Percentiles rank a stretch among this genome's conserved stretches.
phyloP scores from a whole-genome alignment of 805 yeast genomes.

The Danielozyma ontarioensis region DNA sequence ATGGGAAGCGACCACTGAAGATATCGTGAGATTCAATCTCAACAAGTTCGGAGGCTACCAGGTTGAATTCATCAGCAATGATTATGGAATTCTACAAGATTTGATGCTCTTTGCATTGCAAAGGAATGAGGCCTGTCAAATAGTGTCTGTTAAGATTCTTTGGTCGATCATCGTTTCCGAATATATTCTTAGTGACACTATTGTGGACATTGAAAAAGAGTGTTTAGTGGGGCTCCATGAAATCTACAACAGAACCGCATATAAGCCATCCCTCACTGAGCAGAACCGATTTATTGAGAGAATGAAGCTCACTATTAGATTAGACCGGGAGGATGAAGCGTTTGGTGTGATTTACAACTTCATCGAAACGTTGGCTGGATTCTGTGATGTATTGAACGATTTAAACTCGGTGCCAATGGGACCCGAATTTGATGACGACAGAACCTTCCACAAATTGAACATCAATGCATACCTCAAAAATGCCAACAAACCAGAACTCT shows the following conservation, averaged over 20 bases:
- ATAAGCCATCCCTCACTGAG: conserved; percentile 52
- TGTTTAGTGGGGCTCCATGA: conserved; percentile 61
- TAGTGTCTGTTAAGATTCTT: conserved; percentile 57
- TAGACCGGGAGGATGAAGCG: conserved; percentile 65
- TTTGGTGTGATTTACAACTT: conserved; percentile 44
- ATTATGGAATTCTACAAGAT: conserved; percentile 57
- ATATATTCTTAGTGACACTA: conserved; percentile 50
- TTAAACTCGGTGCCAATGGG: conserved; percentile 72
- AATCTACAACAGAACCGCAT: conserved; percentile 51
- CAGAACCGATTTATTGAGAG: conserved; percentile 49
- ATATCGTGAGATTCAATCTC: conserved; percentile 53
- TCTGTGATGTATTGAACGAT: conserved; percentile 60
- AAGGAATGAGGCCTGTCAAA: conserved; percentile 54
- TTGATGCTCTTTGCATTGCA: conserved; percentile 67
- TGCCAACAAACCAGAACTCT: conserved; percentile 73
- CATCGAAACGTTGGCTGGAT: conserved; percentile 52
- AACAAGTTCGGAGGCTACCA: conserved; percentile 67
- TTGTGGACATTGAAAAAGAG: conserved; percentile 58
- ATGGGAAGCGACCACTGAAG: conserved; percentile 50
- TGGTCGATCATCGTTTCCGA: conserved; percentile 73
- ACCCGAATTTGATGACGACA: conserved; percentile 80
- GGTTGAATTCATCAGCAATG: conserved; percentile 52
- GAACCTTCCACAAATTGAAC: conserved; percentile 73
- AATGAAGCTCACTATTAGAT: conserved; percentile 43
- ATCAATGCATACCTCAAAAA: conserved; percentile 72